Conservation (phyloP, 257 asterid species). For the Salvia miltiorrhiza region DNA sequence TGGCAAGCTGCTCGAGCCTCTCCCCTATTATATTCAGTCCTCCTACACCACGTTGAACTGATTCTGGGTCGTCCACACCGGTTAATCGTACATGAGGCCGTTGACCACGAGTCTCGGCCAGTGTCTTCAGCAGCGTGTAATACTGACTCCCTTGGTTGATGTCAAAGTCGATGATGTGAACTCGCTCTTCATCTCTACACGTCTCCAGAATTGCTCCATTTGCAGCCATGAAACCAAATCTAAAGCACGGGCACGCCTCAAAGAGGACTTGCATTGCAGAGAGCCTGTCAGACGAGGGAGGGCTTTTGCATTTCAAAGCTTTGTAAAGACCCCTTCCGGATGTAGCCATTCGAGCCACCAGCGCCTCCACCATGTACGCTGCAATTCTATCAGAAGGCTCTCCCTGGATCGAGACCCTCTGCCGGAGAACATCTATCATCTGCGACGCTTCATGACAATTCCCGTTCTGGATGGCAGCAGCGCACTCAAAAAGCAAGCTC, state of each 20-base stretch:
- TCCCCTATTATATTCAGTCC: slow-evolving; percentile 66
- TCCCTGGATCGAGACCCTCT: slow-evolving; percentile 77
- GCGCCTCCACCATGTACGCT: slow-evolving; percentile 94
- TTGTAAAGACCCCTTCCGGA: slow-evolving; percentile 91
- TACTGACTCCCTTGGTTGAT: slow-evolving; percentile 96
- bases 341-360: slow-evolving; percentile 77
- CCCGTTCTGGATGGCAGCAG: slow-evolving; percentile 58
- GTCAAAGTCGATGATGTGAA: slow-evolving; percentile 85
- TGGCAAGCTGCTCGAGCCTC: slow-evolving; percentile 63
- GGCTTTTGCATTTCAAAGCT: slow-evolving; percentile 80
- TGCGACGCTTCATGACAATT: slow-evolving; percentile 44
- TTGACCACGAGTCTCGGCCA: slow-evolving; percentile 50
- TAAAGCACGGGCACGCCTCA: slow-evolving; percentile 91
- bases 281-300: slow-evolving; percentile 68
- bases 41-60: slow-evolving; percentile 78
- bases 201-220: slow-evolving; percentile 84
- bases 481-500: slow-evolving; percentile 73
- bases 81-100: slow-evolving; percentile 63
- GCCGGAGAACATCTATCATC: slow-evolving; percentile 64
- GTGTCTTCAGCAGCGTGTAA: slow-evolving; percentile 69
- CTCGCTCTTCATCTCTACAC: slow-evolving; percentile 50
- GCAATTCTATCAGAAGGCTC: slow-evolving; percentile 86
- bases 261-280: slow-evolving; percentile 97
- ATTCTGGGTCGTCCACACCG: slow-evolving; percentile 93
- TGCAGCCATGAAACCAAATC: slow-evolving; percentile 90